phyloP scores from a whole-genome alignment of 768 basidiomycete species.

The Auriscalpium vulgare region DNA sequence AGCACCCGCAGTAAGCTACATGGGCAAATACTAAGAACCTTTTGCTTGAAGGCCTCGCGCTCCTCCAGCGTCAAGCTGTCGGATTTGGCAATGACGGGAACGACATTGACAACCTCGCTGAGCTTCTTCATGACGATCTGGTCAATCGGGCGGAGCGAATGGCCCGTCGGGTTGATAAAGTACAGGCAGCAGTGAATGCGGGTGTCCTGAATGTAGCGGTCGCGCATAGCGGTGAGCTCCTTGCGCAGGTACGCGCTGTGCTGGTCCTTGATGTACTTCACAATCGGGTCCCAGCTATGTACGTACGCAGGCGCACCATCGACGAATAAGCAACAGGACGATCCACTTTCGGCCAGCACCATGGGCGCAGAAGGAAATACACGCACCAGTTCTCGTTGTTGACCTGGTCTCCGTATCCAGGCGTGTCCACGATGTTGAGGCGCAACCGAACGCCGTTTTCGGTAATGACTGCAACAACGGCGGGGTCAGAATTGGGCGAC shows the following conservation, averaged over 20 bases:
- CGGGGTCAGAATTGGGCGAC: not conserved
- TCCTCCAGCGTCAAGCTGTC: constrained; percentile 93
- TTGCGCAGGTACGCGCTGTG: constrained; percentile 98
- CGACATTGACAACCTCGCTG: constrained; percentile 97
- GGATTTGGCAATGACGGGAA: constrained; percentile 98
- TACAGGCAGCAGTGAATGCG: constrained; percentile 97
- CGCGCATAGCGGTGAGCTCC: constrained; percentile 97
- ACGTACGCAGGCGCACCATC: not conserved
- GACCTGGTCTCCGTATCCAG: constrained; percentile 96
- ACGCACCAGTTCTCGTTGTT: constrained; percentile 97
- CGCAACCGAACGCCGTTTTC: constrained; percentile 94
- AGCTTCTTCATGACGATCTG: constrained; percentile 99
- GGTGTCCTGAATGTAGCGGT: constrained; percentile 97
- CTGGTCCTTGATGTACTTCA: constrained; percentile 99
- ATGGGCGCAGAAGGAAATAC: not conserved
- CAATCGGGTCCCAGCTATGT: constrained; percentile 92
- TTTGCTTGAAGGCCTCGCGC: constrained; percentile 85
- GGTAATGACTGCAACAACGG: constrained; percentile 60
- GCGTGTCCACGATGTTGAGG: constrained; percentile 97
- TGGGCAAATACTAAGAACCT: constrained; percentile 39
- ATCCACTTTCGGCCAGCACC: not conserved
- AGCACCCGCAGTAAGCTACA: constrained; percentile 5
- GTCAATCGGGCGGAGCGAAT: constrained; percentile 92
- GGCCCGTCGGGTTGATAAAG: constrained; percentile 99
- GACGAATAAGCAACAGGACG: not conserved